phyloP scores from a whole-genome alignment of 371 early-diverging fungal species.

The Mucor racemosus region DNA sequence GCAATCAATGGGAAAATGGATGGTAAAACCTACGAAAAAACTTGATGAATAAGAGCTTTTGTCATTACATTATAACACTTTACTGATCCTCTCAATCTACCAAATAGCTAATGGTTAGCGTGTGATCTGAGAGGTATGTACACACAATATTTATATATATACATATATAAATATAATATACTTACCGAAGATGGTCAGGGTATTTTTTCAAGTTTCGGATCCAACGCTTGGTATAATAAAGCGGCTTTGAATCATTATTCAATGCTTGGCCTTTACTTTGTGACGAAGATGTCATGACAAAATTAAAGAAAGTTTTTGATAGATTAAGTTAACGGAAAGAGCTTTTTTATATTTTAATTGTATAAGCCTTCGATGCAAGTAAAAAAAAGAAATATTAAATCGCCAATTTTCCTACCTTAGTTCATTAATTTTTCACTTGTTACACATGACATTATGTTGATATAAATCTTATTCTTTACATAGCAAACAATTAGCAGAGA shows the following conservation, averaged over 20 bases:
- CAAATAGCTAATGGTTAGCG: background rate
- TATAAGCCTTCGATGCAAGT: background rate
- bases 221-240: conserved; percentile 24
- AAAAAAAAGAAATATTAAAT: background rate
- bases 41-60: background rate
- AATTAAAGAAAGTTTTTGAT: background rate
- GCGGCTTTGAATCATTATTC: conserved; percentile 21
- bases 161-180: background rate
- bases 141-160: background rate
- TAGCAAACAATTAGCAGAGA: no score
- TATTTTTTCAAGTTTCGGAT: conserved; percentile 22
- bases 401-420: background rate
- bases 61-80: conserved; percentile 2
- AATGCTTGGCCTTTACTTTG: background rate
- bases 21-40: conserved; percentile 35
- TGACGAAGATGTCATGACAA: background rate
- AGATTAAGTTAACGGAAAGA: background rate
- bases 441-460: conserved; percentile 5
- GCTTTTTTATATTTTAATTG: background rate
- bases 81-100: conserved; percentile 44
- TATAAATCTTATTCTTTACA: background rate
- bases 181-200: conserved; percentile 39
- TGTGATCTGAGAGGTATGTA: background rate
- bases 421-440: background rate
- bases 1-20: conserved; percentile 37